Percentiles rank a stretch among this genome's conserved stretches.
Conservation (phyloP, 2,329 filamentous ascomycete genomes). For the Aspergillus aculeatinus region DNA sequence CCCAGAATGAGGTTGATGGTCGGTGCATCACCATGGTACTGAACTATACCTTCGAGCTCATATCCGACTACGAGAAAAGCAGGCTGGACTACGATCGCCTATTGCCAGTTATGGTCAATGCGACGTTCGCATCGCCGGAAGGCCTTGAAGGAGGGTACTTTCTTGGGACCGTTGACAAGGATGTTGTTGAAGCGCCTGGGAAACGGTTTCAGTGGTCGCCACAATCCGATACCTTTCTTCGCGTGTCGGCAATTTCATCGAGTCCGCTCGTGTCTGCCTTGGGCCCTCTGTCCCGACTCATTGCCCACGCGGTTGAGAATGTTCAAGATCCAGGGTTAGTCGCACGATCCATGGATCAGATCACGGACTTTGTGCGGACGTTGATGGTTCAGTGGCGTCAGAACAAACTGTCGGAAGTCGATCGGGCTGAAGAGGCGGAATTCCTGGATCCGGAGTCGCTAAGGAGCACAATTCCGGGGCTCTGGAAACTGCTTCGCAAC, state of each 20-base stretch:
- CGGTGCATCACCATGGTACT: conserved; percentile 66
- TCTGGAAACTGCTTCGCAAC: conserved; percentile 75
- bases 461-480: conserved; percentile 64
- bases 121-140: conserved; percentile 67
- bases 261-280: conserved; percentile 61
- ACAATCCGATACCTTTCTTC: conserved; percentile 57
- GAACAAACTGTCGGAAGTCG: conserved; percentile 71
- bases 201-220: conserved; percentile 66
- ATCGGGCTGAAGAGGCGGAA: conserved; percentile 63
- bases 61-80: conserved; percentile 60
- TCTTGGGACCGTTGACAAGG: conserved; percentile 65
- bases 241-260: conserved; percentile 56
- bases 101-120: conserved; percentile 67
- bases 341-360: conserved; percentile 53
- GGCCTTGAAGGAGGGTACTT: conserved; percentile 77
- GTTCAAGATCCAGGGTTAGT: conserved; percentile 48
- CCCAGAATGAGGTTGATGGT: conserved; percentile 51
- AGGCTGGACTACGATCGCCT: conserved; percentile 67
- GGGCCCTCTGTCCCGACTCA: conserved; percentile 62
- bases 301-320: conserved; percentile 62
- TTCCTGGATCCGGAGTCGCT: conserved; percentile 66
- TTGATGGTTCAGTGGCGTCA: conserved; percentile 71
- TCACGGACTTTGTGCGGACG: conserved; percentile 66
- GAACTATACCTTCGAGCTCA: conserved; percentile 71
- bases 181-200: conserved; percentile 57